A percentile compares a stretch with the other conserved stretches of the same genome.
These are phyloP conservation scores for Scolecobasidium constrictum DNA, from an alignment of 2,329 filamentous ascomycete genomes.

Conservation along the genomic window DNA sequence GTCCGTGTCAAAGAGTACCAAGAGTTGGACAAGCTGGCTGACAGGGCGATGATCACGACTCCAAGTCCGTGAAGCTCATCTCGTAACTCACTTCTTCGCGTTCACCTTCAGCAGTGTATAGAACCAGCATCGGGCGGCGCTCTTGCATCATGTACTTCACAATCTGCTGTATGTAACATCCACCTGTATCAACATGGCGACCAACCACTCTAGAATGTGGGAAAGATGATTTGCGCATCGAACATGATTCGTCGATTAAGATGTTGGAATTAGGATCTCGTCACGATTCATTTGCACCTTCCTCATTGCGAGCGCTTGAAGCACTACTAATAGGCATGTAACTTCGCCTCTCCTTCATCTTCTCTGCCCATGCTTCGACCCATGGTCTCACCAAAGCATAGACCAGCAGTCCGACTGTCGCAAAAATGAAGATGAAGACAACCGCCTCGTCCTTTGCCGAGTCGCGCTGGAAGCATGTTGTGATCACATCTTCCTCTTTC, in stretches of 20 bases:
- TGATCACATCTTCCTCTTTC: slow-evolving; percentile 53
- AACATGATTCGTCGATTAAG: too few species aligned
- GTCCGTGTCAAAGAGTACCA: slow-evolving; percentile 24
- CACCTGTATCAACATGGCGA: too few species aligned
- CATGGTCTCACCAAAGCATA: slow-evolving; percentile 52
- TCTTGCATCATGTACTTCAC: too few species aligned
- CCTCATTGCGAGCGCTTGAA: neutral
- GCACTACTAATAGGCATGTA: slow-evolving; percentile 5
- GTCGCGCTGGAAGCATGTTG: slow-evolving; percentile 58
- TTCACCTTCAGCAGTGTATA: too few species aligned
- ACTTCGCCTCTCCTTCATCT: slow-evolving; percentile 6
- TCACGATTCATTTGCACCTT: slow-evolving; percentile 9
- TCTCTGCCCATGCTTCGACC: slow-evolving; percentile 45
- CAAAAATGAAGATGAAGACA: slow-evolving; percentile 55
- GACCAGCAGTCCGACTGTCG: slow-evolving; percentile 47
- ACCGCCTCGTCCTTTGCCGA: slow-evolving; percentile 57
- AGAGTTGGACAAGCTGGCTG: slow-evolving; percentile 36
- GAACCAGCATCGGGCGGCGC: too few species aligned
- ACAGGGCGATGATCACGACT: slow-evolving; percentile 21
- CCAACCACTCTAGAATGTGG: too few species aligned
- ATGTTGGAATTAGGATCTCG: too few species aligned
- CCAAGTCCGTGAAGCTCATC: too few species aligned
- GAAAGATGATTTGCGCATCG: too few species aligned
- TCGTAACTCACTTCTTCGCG: too few species aligned
- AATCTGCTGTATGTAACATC: too few species aligned